Conservation (phyloP, 768 basidiomycete species). For the Lentinula edodes region DNA sequence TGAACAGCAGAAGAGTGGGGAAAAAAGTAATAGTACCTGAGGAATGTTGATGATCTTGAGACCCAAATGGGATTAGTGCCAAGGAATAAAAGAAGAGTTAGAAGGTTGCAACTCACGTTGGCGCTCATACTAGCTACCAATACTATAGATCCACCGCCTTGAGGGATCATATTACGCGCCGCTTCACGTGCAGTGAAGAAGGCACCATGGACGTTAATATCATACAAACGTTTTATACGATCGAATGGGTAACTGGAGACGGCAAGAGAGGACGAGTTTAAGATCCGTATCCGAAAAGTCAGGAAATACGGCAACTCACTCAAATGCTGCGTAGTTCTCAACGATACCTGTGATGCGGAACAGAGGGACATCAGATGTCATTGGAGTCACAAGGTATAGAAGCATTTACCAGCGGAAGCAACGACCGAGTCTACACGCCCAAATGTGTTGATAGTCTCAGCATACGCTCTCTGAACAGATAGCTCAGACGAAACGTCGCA, state of each 20-base stretch:
- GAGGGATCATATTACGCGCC: conserved; percentile 84
- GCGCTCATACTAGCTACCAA: conserved; percentile 92
- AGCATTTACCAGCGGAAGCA: conserved; percentile 74
- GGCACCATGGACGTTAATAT: conserved; percentile 91
- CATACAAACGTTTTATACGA: conserved; percentile 76
- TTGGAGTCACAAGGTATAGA: conserved; percentile 8
- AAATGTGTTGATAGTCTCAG: conserved; percentile 52
- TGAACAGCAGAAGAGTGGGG: not conserved
- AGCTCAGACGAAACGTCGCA: conserved; percentile 87
- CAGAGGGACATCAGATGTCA: not conserved
- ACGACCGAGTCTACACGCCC: conserved; percentile 80
- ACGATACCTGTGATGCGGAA: conserved; percentile 54
- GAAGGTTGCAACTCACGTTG: conserved; percentile 45
- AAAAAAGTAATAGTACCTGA: conserved; percentile 41
- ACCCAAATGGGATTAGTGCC: conserved; percentile 2
- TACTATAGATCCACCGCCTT: conserved; percentile 74
- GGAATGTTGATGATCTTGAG: conserved; percentile 81
- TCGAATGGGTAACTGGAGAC: conserved; percentile 72
- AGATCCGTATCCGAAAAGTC: not conserved
- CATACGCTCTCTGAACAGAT: conserved; percentile 71
- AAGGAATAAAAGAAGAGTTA: conserved; percentile 8
- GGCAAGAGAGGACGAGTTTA: not conserved
- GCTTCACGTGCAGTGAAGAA: conserved; percentile 97
- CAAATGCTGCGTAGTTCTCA: conserved; percentile 84
- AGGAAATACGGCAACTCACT: conserved; percentile 38